A percentile compares a stretch with the other conserved stretches of the same genome.
Evolutionary conservation across 805 yeast species (phyloP).

Genomic region (Nakazawaea populi): DNA sequence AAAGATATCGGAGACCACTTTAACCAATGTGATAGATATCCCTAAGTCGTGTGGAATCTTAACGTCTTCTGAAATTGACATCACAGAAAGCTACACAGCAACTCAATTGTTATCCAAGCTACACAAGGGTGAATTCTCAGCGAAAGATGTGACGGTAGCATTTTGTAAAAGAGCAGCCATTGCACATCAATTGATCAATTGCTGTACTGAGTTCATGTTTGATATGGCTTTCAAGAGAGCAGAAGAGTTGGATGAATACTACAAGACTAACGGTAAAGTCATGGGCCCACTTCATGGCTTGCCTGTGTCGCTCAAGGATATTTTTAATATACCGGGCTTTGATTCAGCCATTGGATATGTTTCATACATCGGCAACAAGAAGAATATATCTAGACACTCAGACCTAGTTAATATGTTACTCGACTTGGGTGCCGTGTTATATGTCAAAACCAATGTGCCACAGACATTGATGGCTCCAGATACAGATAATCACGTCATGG

Average conservation of each 20-base stretch:
- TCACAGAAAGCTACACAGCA: conserved; percentile 13
- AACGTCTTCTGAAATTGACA: conserved; percentile 10
- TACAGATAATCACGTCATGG: conserved; percentile 7
- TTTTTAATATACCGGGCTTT: conserved; percentile 36
- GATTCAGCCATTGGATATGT: conserved; percentile 41
- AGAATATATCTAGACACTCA: conserved; percentile 24
- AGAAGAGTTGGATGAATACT: conserved; percentile 43
- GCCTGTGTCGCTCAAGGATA: conserved; percentile 37
- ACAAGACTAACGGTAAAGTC: conserved; percentile 35
- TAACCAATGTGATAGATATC: conserved; percentile 10
- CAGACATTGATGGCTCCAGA: conserved; percentile 10
- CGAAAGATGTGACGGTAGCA: conserved; percentile 41
- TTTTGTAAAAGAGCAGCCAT: conserved; percentile 49
- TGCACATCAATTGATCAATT: conserved; percentile 42
- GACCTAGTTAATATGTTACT: conserved; percentile 30
- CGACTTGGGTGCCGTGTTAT: conserved; percentile 41
- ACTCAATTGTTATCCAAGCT: conserved; percentile 13
- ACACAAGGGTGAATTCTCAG: conserved; percentile 24
- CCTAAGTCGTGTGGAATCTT: conserved; percentile 12
- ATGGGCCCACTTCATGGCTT: conserved; percentile 59
- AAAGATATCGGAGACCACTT: conserved; percentile 1
- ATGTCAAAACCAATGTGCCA: conserved; percentile 46
- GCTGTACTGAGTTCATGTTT: conserved; percentile 33
- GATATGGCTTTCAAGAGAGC: conserved; percentile 53
- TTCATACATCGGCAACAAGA: conserved; percentile 31